phyloP scores from a whole-genome alignment of 2,329 filamentous ascomycete genomes.

The Neofusicoccum laricinum region DNA sequence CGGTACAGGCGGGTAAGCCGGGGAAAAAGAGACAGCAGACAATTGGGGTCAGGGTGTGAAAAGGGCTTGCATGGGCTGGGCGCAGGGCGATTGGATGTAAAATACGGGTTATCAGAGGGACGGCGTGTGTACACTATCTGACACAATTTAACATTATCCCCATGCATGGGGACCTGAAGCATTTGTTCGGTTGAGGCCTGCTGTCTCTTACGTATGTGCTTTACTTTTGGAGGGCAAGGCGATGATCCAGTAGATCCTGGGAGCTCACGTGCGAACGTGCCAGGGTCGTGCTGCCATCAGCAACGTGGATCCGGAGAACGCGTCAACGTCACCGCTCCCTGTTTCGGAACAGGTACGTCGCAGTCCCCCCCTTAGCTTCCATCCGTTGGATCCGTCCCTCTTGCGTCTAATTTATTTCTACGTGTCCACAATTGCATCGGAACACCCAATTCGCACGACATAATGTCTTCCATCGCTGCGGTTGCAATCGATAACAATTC shows the following conservation, averaged over 20 bases:
- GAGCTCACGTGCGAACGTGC: neutral
- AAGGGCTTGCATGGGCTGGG: neutral
- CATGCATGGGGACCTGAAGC: too few relatives aligned
- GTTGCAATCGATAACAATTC: too few relatives aligned
- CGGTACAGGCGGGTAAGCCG: neutral
- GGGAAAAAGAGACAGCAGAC: neutral
- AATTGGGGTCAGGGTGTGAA: neutral
- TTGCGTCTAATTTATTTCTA: too few relatives aligned
- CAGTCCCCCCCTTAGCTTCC: neutral
- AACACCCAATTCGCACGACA: too few relatives aligned
- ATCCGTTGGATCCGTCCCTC: too few relatives aligned
- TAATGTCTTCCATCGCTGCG: too few relatives aligned
- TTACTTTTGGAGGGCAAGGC: too few relatives aligned
- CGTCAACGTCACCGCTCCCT: neutral
- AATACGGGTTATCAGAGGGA: neutral
- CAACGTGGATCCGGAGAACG: neutral
- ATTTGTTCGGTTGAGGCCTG: too few relatives aligned
- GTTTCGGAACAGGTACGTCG: neutral
- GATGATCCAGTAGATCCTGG: too few relatives aligned
- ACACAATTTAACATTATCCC: neutral
- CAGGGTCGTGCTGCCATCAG: neutral
- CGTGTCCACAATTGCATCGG: too few relatives aligned
- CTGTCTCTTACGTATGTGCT: too few relatives aligned
- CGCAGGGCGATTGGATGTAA: conserved; percentile 3
- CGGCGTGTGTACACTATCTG: neutral